phyloP scores from a whole-genome alignment of 371 early-diverging fungal species.

The Zopfochytrium polystomum region DNA sequence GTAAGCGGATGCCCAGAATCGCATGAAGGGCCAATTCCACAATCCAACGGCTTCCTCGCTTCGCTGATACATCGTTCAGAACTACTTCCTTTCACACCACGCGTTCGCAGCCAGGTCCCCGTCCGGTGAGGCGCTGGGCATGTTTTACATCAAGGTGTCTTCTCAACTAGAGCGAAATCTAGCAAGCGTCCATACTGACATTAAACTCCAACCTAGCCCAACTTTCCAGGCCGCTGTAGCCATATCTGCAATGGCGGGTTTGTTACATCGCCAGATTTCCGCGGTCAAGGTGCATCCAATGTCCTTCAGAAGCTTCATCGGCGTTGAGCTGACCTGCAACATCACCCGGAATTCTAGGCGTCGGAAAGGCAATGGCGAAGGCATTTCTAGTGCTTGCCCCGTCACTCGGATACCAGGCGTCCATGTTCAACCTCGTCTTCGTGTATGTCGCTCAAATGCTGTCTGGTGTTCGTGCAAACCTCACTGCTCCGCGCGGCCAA shows the following conservation, averaged over 20 bases:
- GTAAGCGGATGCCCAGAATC: conserved; percentile 19
- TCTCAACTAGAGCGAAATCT: no score
- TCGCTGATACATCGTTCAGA: conserved; percentile 3
- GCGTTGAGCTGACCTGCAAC: neutral
- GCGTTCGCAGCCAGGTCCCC: conserved; percentile 28
- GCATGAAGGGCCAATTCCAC: conserved; percentile 46
- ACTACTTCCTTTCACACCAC: conserved; percentile 35
- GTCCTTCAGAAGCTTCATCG: neutral
- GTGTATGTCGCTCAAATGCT: conserved; percentile 10
- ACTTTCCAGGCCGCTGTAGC: conserved; percentile 57
- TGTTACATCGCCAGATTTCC: conserved; percentile 51
- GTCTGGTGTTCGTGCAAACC: neutral
- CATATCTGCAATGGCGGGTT: conserved; percentile 74
- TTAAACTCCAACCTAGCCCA: no score
- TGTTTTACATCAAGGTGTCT: conserved; percentile 75
- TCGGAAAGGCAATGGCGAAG: conserved; percentile 66
- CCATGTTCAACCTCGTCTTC: conserved; percentile 80
- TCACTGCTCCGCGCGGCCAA: neutral
- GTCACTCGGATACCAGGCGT: conserved; percentile 67
- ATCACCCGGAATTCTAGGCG: conserved; percentile 35
- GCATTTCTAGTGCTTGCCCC: conserved; percentile 64
- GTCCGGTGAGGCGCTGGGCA: conserved; percentile 55
- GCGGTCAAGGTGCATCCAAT: conserved; percentile 38
- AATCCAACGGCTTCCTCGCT: neutral
- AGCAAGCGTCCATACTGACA: no score